Evolutionary conservation across 345 rosid genomes (phyloP), one percentile per base, ranked within the genome.

Genomic region (Arabidopsis arenosa): DNA sequence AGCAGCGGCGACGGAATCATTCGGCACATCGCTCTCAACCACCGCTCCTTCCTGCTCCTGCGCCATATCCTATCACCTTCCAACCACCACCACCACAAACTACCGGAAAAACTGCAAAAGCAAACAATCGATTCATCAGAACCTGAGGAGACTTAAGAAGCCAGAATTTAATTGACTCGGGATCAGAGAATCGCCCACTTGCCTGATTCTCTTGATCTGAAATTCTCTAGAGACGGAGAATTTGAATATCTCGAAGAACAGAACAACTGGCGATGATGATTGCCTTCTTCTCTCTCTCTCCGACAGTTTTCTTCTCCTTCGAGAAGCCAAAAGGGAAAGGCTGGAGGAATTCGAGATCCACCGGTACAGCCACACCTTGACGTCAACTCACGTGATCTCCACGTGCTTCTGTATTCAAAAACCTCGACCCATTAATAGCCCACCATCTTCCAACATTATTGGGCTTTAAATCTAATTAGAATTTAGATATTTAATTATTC

Each of bases 21-120:
- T 80, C 71, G 49, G 79, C 26, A 76, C 86, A 23, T 61, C 83
- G 52, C 39, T 70, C 21, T 83, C 84, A 6, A 79, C 61, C 74
- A 72, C 63, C 36, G 74, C 56, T 41, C 40, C 81, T 63, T 59
- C 86, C 67, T 79, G 63, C 53, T 66, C 81, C 73, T 79, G 83
- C n/a, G 75, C 80, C 88, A 85, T 85, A 58, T 65, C 23, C 17
- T 17, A 75, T 67, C 6, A 18, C 67, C 30, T 59, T 58, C 72
- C 67, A 2, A 21, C 72, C 2, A 21, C 66, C 58, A 54, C 56
- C 58, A 15, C 32, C 32, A 28, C 32, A 28, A 28, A 28, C 66
- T 36, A 57, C 9, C 48, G 32, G 61, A 68, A 68, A 14, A n/a
- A 44, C 75, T 76, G 80, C 57, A 21, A 76, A 56, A 68, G 41